Evolutionary conservation across 257 asterid genomes (phyloP).

Genomic region (Nicotiana sylvestris): DNA sequence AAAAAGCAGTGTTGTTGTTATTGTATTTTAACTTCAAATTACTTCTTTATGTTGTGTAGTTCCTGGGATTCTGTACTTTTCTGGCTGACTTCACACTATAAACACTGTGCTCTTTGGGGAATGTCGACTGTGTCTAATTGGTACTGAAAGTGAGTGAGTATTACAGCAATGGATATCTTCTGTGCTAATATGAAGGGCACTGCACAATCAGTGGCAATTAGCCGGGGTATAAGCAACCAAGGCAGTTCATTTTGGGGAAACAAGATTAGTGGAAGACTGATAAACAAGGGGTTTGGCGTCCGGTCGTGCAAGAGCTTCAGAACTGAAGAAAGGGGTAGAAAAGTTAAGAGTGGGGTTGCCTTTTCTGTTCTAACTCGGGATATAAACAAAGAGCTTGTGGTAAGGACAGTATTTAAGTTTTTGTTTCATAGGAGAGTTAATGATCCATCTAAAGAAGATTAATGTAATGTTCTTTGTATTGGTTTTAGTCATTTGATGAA

Average conservation of each 20-base stretch:
- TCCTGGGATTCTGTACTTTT: background rate
- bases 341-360: conserved; percentile 50
- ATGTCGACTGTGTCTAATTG: background rate
- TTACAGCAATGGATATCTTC: conserved; percentile 49
- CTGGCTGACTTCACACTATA: background rate
- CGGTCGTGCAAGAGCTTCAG: conserved; percentile 23
- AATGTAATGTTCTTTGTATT: conserved; percentile 6
- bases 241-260: conserved; percentile 44
- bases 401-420: conserved; percentile 15
- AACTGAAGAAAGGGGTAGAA: conserved; percentile 23
- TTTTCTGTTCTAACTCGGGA: conserved; percentile 67
- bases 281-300: conserved; percentile 27
- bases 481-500: conserved; percentile 48
- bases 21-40: background rate
- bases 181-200: conserved; percentile 47
- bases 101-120: background rate
- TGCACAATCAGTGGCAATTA: conserved; percentile 26
- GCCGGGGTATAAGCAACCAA: conserved; percentile 14
- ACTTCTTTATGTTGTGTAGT: background rate
- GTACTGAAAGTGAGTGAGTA: background rate
- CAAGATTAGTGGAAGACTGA: conserved; percentile 33
- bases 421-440: background rate
- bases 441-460: background rate
- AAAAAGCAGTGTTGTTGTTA: background rate
- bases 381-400: conserved; percentile 56